These are phyloP conservation scores for Emiliania huxleyi DNA, from an alignment of 78 protist genomes.

Conservation along the genomic window DNA sequence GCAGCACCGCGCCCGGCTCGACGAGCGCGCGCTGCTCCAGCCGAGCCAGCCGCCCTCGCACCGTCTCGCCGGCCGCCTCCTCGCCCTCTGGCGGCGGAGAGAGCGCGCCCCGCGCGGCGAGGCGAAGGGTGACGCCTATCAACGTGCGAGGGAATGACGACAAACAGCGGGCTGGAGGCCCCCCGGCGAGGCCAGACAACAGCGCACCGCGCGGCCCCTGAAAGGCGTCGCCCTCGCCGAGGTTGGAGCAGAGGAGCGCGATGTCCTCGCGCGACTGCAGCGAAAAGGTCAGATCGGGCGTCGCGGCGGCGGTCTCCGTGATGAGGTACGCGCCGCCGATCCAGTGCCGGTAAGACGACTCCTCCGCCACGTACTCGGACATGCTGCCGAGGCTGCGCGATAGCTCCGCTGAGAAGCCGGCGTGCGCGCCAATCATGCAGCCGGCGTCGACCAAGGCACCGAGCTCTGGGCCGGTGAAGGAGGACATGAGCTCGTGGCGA, in stretches of 20 bases:
- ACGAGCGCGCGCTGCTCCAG: not conserved
- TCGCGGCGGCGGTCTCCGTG: not conserved
- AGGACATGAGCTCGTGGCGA: slow-evolving; percentile 11
- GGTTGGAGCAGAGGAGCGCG: not conserved
- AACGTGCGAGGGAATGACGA: too few relatives aligned
- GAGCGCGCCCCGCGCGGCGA: not conserved
- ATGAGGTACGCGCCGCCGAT: not conserved
- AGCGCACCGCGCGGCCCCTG: not conserved
- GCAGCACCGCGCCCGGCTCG: not conserved
- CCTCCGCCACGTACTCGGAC: not conserved
- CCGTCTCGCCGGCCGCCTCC: not conserved
- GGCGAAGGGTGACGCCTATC: not conserved
- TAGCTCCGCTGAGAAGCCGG: not conserved
- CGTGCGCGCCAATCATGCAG: not conserved
- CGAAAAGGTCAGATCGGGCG: not conserved
- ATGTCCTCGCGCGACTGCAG: not conserved
- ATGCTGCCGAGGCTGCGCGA: not conserved
- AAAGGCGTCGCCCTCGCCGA: not conserved
- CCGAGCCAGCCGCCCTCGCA: not conserved
- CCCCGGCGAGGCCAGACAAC: not conserved
- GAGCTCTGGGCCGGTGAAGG: slow-evolving; percentile 31
- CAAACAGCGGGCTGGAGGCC: too few relatives aligned
- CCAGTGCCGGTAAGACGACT: not conserved
- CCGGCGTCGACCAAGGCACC: not conserved
- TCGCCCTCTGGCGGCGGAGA: not conserved